Base-by-base conservation (phyloP, 202 grass and related monocot species). In the Miscanthus sacchariflorus region DNA sequence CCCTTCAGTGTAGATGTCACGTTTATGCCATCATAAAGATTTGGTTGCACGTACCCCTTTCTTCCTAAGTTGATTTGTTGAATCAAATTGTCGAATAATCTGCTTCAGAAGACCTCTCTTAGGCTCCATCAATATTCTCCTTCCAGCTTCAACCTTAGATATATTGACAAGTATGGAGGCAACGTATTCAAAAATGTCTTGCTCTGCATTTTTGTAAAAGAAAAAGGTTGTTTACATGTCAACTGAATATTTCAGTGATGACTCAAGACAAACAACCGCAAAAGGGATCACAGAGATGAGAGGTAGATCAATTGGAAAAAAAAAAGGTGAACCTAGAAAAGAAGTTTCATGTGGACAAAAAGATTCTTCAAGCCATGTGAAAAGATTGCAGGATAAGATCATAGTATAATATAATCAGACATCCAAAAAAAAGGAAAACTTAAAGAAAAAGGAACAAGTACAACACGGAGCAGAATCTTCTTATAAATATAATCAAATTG, bases 151-250 rank as follows among this genome's bases (percentile, higher is more conserved):
- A 27, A 94, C 88, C 83, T 99, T 95, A 71, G 94, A 99, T 85
- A 99, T 95, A 85, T 99, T 99, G 78, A 99, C 91, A 79, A 99
- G 94, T 89, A 96, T 88, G 58, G 92, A 95, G 33, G 94, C 89
- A 43, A 95, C 91, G 89, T 96, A 84, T 91, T 96, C 94, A 85
- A 96, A 99, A 68, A 79, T 85, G 67, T 98, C 92, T 87, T 96
- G 81, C 72, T 92, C 93, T 91, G 73, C 35, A 21, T 69, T 78
- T 33, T 43, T 81, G 86, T 17, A 43, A 36, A 10, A 80, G 76
- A 79, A 24, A 25, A 85, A 68, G 17, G 19, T 49, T 44, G 19
- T 40, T 68, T 74, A 80, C 4, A 56, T 18, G 52, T 82, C 35
- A 42, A 74, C 17, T 73, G 36, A 58, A 27, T 61, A 85, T 67